Evolutionary conservation across 768 basidiomycete species (phyloP).

Genomic region (Boletus rubroflammeus): DNA sequence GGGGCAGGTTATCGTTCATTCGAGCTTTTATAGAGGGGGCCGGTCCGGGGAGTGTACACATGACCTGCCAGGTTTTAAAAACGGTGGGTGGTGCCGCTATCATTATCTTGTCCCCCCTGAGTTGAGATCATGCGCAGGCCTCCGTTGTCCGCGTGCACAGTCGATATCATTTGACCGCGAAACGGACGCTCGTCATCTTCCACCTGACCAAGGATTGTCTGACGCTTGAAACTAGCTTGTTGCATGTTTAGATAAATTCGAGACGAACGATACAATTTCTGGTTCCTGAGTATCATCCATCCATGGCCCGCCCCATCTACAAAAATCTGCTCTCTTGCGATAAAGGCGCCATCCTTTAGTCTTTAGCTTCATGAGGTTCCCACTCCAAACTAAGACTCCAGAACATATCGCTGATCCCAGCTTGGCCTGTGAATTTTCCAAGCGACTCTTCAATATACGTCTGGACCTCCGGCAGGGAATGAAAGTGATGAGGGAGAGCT

Average conservation of each 20-base stretch:
- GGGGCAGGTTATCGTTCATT: not conserved
- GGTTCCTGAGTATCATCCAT: not conserved
- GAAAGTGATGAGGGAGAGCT: not conserved
- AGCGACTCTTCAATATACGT: not conserved
- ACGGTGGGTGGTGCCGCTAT: not conserved
- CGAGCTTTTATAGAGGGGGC: not conserved
- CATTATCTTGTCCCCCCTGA: not conserved
- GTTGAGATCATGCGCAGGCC: not conserved
- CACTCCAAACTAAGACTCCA: not conserved
- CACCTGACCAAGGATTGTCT: not conserved
- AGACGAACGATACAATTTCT: not conserved
- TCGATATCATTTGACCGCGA: not conserved
- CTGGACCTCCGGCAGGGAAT: not conserved
- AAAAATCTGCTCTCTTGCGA: not conserved
- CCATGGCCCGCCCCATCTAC: not conserved
- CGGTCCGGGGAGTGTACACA: constrained; percentile 1
- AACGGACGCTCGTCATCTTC: not conserved
- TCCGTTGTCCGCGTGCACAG: not conserved
- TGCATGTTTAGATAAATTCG: not conserved
- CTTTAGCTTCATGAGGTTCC: not conserved
- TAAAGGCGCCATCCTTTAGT: not conserved
- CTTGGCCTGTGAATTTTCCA: not conserved
- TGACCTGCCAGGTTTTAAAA: constrained; percentile 6
- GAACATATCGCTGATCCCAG: not conserved
- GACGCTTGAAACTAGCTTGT: not conserved